phyloP scores from a whole-genome alignment of 129 eudicot species.

The Arctium minus region DNA sequence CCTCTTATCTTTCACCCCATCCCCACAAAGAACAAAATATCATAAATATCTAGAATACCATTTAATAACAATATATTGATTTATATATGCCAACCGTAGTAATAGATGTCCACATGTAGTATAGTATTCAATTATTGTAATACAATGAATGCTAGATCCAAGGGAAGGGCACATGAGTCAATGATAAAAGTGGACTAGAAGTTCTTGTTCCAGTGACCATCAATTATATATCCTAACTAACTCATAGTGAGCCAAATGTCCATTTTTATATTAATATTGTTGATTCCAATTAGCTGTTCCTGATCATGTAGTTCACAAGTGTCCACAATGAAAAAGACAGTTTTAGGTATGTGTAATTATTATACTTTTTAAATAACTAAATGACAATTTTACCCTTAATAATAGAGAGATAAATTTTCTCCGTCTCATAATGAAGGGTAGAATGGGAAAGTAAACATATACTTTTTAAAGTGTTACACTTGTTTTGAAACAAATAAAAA shows the following conservation, averaged over 20 bases:
- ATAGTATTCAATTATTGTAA: constrained; percentile 27
- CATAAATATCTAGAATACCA: constrained; percentile 1
- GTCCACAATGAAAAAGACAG: too few species aligned
- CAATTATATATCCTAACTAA: constrained; percentile 8
- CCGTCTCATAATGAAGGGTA: neutral
- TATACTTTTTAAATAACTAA: too few species aligned
- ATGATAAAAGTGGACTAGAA: constrained; percentile 28
- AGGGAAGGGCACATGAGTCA: constrained; percentile 34
- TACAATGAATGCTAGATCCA: constrained; percentile 32
- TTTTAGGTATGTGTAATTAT: neutral
- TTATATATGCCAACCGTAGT: neutral
- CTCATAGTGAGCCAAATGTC: constrained; percentile 19
- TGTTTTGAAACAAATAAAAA: neutral
- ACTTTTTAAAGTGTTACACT: neutral
- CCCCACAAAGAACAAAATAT: neutral
- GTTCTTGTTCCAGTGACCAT: constrained; percentile 27
- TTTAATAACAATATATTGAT: neutral
- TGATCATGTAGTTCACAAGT: neutral
- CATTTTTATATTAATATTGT: constrained; percentile 10
- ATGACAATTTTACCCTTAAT: neutral
- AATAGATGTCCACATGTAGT: constrained; percentile 22
- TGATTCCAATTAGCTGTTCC: constrained; percentile 14
- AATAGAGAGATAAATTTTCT: neutral
- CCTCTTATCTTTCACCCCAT: neutral
- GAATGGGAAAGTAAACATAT: neutral